Evolutionary conservation across 2,329 filamentous ascomycete species (phyloP).

Genomic region (Chrysoporthe austroafricana): DNA sequence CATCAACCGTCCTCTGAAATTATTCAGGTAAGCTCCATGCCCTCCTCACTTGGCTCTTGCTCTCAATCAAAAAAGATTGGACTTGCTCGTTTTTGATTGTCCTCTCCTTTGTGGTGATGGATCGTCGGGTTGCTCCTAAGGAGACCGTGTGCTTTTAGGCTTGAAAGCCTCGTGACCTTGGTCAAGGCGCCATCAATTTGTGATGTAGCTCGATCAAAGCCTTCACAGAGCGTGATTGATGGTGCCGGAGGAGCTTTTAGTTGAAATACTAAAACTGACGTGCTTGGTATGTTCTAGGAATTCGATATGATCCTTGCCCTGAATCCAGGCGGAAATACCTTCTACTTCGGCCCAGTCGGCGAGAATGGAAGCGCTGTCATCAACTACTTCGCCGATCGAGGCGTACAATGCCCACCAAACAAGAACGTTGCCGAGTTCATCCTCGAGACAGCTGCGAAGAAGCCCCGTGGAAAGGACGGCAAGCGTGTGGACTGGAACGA

Average conservation of each 20-base stretch:
- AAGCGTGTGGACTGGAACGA: slow-evolving; percentile 42
- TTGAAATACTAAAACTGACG: slow-evolving; percentile 72
- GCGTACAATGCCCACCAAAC: slow-evolving; percentile 49
- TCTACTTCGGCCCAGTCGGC: slow-evolving; percentile 75
- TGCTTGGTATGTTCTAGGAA: slow-evolving; percentile 45
- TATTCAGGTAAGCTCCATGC: slow-evolving; percentile 35
- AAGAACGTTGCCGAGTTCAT: slow-evolving; percentile 71
- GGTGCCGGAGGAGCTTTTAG: slow-evolving; percentile 47
- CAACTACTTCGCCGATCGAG: slow-evolving; percentile 64
- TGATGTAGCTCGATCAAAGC: too few relatives aligned
- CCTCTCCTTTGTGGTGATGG: too few relatives aligned
- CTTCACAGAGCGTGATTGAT: too few relatives aligned
- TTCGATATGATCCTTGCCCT: slow-evolving; percentile 61
- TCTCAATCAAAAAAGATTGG: slow-evolving; percentile 40
- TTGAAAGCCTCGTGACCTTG: too few relatives aligned
- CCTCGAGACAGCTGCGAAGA: slow-evolving; percentile 46
- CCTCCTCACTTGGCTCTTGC: not conserved
- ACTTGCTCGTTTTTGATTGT: too few relatives aligned
- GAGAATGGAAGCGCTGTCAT: slow-evolving; percentile 60
- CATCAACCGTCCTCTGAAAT: slow-evolving; percentile 50
- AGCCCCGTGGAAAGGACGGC: slow-evolving; percentile 52
- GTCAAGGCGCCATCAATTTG: too few relatives aligned
- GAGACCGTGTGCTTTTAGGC: too few relatives aligned
- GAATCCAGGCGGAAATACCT: slow-evolving; percentile 65
- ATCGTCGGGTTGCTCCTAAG: too few relatives aligned